These are phyloP conservation scores for Chalaropsis thielavioides DNA, from an alignment of 2,329 filamentous ascomycete genomes.

Conservation along the genomic window DNA sequence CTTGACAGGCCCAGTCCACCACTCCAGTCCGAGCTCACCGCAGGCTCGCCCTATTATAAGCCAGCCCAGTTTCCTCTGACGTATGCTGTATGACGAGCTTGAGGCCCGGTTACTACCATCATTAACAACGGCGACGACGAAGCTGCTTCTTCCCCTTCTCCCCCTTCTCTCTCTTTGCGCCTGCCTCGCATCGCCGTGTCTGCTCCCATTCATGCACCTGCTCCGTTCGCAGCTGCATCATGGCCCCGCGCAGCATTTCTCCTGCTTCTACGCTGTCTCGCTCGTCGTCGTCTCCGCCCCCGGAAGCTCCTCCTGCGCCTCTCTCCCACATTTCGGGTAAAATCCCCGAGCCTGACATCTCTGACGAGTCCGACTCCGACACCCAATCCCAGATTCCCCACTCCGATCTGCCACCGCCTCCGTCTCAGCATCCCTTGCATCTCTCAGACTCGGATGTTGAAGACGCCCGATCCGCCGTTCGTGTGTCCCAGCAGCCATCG, in stretches of 20 bases:
- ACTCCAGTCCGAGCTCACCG: background rate
- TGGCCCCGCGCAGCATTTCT: slow-evolving; percentile 9
- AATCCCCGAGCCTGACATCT: slow-evolving; percentile 7
- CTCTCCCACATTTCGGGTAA: background rate
- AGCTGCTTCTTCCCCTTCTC: background rate
- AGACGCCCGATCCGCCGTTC: slow-evolving; percentile 15
- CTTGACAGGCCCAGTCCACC: background rate
- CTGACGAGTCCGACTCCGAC: slow-evolving; percentile 7
- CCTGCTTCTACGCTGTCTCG: slow-evolving; percentile 11
- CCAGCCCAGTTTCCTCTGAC: background rate
- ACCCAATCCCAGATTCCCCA: slow-evolving; percentile 9
- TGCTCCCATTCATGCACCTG: background rate
- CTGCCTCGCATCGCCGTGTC: background rate
- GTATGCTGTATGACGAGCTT: background rate
- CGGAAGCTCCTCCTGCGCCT: background rate
- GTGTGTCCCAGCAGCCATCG: slow-evolving; percentile 1
- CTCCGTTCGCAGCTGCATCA: background rate
- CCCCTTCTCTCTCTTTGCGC: background rate
- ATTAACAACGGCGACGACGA: background rate
- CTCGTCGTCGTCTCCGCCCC: slow-evolving; percentile 9
- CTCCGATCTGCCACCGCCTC: slow-evolving; percentile 12
- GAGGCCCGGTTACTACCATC: background rate
- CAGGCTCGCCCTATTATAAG: background rate
- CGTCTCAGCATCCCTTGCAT: background rate
- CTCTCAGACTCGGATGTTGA: slow-evolving; percentile 14